Percentiles rank a stretch among this genome's conserved stretches.
Evolutionary conservation across 805 yeast genomes (phyloP).

Genomic region (Pichia pseudocactophila): DNA sequence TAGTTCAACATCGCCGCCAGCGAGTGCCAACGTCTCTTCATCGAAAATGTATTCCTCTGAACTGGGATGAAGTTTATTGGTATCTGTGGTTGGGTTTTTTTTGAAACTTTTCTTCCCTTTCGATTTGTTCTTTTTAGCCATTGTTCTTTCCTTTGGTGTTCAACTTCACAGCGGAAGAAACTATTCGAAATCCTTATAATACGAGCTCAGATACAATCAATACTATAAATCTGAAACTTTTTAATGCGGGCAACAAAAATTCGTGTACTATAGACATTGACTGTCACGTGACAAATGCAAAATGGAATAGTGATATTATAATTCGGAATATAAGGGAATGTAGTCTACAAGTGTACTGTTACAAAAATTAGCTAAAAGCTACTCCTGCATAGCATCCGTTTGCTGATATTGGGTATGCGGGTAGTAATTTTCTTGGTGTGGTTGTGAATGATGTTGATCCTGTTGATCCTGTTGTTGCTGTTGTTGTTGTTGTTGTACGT

Average conservation of each 20-base stretch:
- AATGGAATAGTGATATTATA: no score
- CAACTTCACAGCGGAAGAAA: neutral
- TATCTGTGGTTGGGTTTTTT: no score
- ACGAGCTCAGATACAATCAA: no score
- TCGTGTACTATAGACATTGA: no score
- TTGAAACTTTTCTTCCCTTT: neutral
- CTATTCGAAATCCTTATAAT: no score
- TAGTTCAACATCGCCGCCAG: constrained; percentile 4
- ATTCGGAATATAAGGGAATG: neutral
- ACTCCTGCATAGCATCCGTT: neutral
- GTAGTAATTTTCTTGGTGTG: neutral
- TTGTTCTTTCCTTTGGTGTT: neutral
- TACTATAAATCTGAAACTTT: no score
- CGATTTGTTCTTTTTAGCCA: neutral
- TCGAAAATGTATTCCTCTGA: neutral
- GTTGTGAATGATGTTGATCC: neutral
- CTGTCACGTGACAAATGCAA: no score
- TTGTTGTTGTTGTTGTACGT: neutral
- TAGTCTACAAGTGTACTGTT: neutral
- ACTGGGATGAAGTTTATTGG: no score
- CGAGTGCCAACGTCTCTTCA: neutral
- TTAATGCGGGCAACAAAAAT: no score
- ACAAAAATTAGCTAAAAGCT: neutral
- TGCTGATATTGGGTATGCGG: neutral
- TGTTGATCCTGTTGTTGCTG: constrained; percentile 30